Conservation (phyloP, 2,329 filamentous ascomycete species). For the Lasiodiplodia hormozganensis region DNA sequence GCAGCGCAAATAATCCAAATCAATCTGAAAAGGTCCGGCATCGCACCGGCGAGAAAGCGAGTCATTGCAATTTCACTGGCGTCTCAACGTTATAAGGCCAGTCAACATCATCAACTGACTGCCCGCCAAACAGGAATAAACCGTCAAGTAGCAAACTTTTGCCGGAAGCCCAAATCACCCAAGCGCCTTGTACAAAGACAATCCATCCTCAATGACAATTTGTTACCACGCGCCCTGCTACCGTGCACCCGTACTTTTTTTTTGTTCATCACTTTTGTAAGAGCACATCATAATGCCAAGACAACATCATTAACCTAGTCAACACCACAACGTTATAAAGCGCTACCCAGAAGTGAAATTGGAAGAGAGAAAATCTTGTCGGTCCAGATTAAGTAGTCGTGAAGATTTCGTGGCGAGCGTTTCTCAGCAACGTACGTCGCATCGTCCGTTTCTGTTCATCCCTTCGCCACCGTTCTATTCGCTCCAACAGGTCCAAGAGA, state of each 20-base stretch:
- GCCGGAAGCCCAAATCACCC: background rate
- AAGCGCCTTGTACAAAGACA: background rate
- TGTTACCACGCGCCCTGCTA: background rate
- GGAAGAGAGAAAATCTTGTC: background rate
- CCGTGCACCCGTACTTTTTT: background rate
- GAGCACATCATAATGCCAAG: background rate
- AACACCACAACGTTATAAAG: background rate
- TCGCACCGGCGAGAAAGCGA: background rate
- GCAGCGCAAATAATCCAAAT: background rate
- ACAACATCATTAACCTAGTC: background rate
- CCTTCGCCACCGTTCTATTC: background rate
- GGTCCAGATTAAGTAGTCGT: constrained; percentile 2
- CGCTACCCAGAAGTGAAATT: background rate
- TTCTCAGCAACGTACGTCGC: constrained; percentile 1
- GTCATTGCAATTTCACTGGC: background rate
- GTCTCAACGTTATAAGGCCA: background rate
- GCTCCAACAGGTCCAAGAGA: background rate
- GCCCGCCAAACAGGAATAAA: background rate
- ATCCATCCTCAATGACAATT: background rate
- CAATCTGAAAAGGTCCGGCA: background rate
- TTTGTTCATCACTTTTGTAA: background rate
- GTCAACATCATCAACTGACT: background rate
- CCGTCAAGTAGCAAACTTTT: background rate
- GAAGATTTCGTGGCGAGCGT: constrained; percentile 1
- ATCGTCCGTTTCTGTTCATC: constrained; percentile 6